phyloP scores from a whole-genome alignment of 495 filamentous ascomycete species.

The Lasiosphaeria miniovina region DNA sequence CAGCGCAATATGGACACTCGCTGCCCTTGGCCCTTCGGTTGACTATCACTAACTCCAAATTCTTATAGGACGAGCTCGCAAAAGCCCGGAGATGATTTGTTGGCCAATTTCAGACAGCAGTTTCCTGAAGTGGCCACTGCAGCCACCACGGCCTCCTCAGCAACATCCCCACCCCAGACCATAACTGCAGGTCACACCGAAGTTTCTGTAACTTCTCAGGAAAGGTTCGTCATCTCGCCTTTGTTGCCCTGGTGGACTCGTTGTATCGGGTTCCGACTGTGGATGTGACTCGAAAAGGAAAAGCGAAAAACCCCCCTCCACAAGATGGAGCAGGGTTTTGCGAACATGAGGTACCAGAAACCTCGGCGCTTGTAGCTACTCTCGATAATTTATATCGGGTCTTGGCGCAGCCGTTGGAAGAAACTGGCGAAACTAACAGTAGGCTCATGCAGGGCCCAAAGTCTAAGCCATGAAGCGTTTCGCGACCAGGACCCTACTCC shows the following conservation, averaged over 20 bases:
- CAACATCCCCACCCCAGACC: slow-evolving; percentile 35
- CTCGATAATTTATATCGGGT: slow-evolving; percentile 3
- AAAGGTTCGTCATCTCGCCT: slow-evolving; percentile 45
- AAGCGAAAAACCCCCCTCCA: background rate
- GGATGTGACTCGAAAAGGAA: background rate
- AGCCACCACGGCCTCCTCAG: slow-evolving; percentile 30
- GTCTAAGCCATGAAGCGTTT: slow-evolving; percentile 46
- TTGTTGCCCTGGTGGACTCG: background rate
- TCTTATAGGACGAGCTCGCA: slow-evolving; percentile 69
- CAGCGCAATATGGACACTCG: background rate
- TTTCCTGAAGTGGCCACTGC: slow-evolving; percentile 61
- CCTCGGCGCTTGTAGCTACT: background rate
- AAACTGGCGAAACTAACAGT: slow-evolving; percentile 5
- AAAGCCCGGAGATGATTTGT: slow-evolving; percentile 82
- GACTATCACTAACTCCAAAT: slow-evolving; percentile 1
- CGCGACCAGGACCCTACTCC: slow-evolving; percentile 82
- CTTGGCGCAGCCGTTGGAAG: background rate
- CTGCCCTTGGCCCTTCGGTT: background rate
- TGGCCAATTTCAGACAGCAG: slow-evolving; percentile 75
- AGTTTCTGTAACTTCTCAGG: slow-evolving; percentile 40
- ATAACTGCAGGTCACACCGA: slow-evolving; percentile 38
- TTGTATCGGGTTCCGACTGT: too few relatives aligned
- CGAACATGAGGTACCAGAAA: background rate
- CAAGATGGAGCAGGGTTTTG: background rate
- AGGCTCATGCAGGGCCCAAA: slow-evolving; percentile 32